phyloP scores from a whole-genome alignment of 345 rosid species.

The Geranium brycei region DNA sequence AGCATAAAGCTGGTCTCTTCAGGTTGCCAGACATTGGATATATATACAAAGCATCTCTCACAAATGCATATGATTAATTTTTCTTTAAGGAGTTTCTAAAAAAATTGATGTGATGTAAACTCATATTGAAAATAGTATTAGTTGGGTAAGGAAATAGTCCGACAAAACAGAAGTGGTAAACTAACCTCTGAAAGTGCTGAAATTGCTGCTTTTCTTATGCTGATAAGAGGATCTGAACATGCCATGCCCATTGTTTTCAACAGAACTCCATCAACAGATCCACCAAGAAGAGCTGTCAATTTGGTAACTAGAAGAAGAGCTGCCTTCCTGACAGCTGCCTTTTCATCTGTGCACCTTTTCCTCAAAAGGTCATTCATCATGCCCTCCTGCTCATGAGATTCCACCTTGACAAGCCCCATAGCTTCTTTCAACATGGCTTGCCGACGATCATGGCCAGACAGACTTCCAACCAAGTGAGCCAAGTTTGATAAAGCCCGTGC shows the following conservation, averaged over 20 bases:
- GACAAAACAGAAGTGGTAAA: conserved; percentile 7
- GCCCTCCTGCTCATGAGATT: conserved; percentile 18
- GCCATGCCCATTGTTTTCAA: conserved; percentile 72
- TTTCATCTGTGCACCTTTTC: conserved; percentile 79
- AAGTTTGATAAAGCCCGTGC: conserved; percentile 76
- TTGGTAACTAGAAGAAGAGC: conserved; percentile 61
- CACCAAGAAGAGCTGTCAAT: conserved; percentile 49
- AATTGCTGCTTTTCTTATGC: conserved; percentile 79
- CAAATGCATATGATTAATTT: too few relatives aligned
- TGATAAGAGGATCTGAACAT: conserved; percentile 87
- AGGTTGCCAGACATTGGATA: too few relatives aligned
- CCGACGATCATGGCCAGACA: conserved; percentile 33
- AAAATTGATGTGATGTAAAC: too few relatives aligned
- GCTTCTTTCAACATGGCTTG: conserved; percentile 36
- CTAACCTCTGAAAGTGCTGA: conserved; percentile 85
- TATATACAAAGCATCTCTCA: too few relatives aligned
- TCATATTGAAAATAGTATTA: too few relatives aligned
- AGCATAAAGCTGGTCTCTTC: too few relatives aligned
- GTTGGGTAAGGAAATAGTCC: background rate
- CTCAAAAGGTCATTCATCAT: conserved; percentile 43
- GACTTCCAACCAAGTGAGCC: conserved; percentile 62
- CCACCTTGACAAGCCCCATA: conserved; percentile 32
- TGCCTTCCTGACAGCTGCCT: conserved; percentile 71
- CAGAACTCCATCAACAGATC: conserved; percentile 50
- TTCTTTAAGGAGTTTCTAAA: too few relatives aligned